phyloP scores from a whole-genome alignment of 2,329 filamentous ascomycete genomes.

The Ceratocystis harringtonii region DNA sequence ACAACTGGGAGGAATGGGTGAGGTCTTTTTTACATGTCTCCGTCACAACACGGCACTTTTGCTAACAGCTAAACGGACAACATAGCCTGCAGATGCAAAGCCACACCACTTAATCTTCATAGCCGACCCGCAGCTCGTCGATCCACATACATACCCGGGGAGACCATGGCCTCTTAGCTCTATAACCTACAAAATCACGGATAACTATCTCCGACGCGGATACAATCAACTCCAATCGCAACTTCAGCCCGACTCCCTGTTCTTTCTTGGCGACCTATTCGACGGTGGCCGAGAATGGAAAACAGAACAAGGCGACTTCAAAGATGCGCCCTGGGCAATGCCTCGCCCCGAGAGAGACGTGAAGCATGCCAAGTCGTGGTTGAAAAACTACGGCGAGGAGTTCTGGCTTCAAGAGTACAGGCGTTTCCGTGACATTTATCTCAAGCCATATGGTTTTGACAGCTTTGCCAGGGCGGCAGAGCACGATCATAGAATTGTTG shows the following conservation, averaged over 20 bases:
- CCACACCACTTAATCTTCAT: conserved; percentile 77
- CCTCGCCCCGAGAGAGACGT: conserved; percentile 37
- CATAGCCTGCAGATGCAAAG: conserved; percentile 56
- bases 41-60: conserved; percentile 7
- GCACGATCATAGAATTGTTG: conserved; percentile 61
- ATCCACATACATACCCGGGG: conserved; percentile 87
- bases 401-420: conserved; percentile 81
- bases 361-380: conserved; percentile 47
- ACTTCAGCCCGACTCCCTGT: conserved; percentile 69
- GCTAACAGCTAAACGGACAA: neutral
- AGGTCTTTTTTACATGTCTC: conserved; percentile 20
- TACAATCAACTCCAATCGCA: conserved; percentile 63
- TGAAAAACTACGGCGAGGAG: conserved; percentile 58
- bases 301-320: conserved; percentile 45
- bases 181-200: conserved; percentile 50
- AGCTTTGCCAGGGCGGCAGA: conserved; percentile 41
- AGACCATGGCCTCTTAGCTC: conserved; percentile 47
- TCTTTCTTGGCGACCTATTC: conserved; percentile 90
- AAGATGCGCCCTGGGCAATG: conserved; percentile 44
- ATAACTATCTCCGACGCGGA: conserved; percentile 74
- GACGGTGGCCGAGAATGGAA: conserved; percentile 94
- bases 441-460: conserved; percentile 36
- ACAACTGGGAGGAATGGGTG: conserved; percentile 87
- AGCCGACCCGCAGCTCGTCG: conserved; percentile 82
- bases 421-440: conserved; percentile 76